phyloP scores from a whole-genome alignment of 257 asterid species.

The Coffea eugenioides region DNA sequence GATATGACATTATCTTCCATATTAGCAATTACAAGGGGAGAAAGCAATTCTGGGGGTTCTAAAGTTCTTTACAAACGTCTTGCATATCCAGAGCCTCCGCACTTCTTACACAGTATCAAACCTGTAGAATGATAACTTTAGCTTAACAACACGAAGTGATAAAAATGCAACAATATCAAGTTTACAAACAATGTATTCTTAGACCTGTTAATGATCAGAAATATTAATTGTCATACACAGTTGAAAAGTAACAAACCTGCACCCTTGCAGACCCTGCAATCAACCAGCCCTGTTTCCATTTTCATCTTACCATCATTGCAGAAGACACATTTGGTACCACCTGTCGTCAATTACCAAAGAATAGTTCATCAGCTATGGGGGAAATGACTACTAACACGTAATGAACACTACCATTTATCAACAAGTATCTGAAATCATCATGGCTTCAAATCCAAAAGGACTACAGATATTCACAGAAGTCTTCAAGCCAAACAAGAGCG shows the following conservation, averaged over 20 bases:
- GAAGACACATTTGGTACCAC: conserved; percentile 95
- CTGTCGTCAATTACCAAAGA: conserved; percentile 37
- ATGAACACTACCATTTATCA: no score
- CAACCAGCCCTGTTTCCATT: conserved; percentile 67
- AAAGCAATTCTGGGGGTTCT: conserved; percentile 13
- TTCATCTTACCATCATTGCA: conserved; percentile 90
- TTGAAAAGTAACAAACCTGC: conserved; percentile 48
- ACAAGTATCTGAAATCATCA: neutral
- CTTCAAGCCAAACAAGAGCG: neutral
- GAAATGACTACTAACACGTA: neutral
- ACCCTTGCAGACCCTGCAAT: conserved; percentile 95
- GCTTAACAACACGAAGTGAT: no score
- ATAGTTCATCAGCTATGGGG: neutral
- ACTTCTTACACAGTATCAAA: conserved; percentile 84
- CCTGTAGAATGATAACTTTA: conserved; percentile 32
- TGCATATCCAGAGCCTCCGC: conserved; percentile 94
- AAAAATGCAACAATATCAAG: neutral
- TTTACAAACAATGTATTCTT: neutral
- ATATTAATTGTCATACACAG: neutral
- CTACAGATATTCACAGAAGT: neutral
- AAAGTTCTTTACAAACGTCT: conserved; percentile 47
- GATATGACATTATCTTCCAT: conserved; percentile 22
- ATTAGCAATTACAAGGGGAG: conserved; percentile 10
- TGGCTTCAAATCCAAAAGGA: neutral
- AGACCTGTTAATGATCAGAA: neutral